A percentile compares a stretch with the other conserved stretches of the same genome.
These are phyloP conservation scores for Croton setiger DNA, from an alignment of 441 rosid species.

Conservation along the genomic window DNA sequence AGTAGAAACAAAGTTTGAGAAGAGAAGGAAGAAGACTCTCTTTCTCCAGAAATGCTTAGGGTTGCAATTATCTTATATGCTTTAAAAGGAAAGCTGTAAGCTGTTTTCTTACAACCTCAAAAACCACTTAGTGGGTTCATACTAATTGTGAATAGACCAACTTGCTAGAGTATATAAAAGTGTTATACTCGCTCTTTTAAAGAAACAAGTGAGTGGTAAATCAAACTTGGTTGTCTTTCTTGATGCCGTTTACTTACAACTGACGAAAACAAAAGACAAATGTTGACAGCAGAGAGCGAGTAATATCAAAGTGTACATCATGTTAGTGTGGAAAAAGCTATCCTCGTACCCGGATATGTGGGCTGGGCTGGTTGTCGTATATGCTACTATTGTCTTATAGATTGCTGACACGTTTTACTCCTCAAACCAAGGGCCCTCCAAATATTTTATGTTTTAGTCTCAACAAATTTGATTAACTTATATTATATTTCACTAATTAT, in stretches of 20 bases:
- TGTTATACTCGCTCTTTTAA: background rate
- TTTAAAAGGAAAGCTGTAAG: slow-evolving; percentile 20
- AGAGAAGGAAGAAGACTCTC: background rate
- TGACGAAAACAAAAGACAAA: slow-evolving; percentile 4
- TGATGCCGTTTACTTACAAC: background rate
- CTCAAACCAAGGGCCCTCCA: slow-evolving; percentile 15
- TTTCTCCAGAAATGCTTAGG: slow-evolving; percentile 12
- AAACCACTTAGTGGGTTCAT: background rate
- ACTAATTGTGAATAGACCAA: background rate
- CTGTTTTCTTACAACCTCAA: slow-evolving; percentile 18
- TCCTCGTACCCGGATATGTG: slow-evolving; percentile 38
- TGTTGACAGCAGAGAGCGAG: slow-evolving; percentile 13
- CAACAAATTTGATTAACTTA: background rate
- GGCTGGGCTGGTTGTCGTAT: slow-evolving; percentile 17
- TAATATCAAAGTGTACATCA: background rate
- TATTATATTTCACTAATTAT: too few species aligned
- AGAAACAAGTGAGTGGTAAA: slow-evolving; percentile 8
- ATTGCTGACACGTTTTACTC: slow-evolving; percentile 28
- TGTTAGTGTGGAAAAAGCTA: background rate
- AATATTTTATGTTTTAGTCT: background rate
- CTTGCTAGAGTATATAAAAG: background rate
- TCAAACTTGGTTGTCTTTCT: background rate
- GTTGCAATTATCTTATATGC: background rate
- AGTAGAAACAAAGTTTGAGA: background rate
- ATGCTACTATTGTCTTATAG: slow-evolving; percentile 21